A percentile compares a stretch with the other conserved stretches of the same genome.
phyloP scores from a whole-genome alignment of 805 yeast species.

The Grigorovia humatica region DNA sequence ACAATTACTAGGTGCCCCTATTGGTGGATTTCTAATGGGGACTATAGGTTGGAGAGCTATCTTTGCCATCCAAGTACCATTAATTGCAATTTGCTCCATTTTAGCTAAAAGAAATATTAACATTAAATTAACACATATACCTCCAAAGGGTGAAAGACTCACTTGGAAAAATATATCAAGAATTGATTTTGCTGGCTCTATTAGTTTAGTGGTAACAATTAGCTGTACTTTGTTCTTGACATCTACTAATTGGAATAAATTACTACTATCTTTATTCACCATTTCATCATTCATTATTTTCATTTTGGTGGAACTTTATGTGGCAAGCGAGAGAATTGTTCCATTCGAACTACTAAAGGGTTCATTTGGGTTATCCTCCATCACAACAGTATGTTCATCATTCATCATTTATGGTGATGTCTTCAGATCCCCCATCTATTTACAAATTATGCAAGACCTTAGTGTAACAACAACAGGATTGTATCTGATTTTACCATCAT shows the following conservation, averaged over 20 bases:
- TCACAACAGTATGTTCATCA: slow-evolving; percentile 37
- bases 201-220: slow-evolving; percentile 45
- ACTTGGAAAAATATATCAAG: slow-evolving; percentile 40
- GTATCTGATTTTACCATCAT: slow-evolving; percentile 45
- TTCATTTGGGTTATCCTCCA: slow-evolving; percentile 44
- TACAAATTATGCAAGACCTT: slow-evolving; percentile 41
- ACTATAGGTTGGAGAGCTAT: slow-evolving; percentile 57
- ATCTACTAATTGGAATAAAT: slow-evolving; percentile 37
- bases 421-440: slow-evolving; percentile 51
- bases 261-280: slow-evolving; percentile 26
- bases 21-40: slow-evolving; percentile 53
- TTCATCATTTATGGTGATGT: slow-evolving; percentile 37
- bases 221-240: slow-evolving; percentile 38
- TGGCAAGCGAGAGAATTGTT: slow-evolving; percentile 44
- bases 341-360: slow-evolving; percentile 46
- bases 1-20: slow-evolving; percentile 57
- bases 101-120: slow-evolving; percentile 30
- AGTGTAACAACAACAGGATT: slow-evolving; percentile 46
- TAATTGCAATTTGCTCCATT: slow-evolving; percentile 31
- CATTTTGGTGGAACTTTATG: slow-evolving; percentile 27
- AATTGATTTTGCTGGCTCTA: slow-evolving; percentile 60
- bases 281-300: slow-evolving; percentile 26
- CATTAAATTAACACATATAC: slow-evolving; percentile 39
- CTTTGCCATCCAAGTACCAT: slow-evolving; percentile 41
- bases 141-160: slow-evolving; percentile 37